These are phyloP conservation scores for Drechslerella coelobrocha DNA, from an alignment of 2,329 filamentous ascomycete genomes.

Conservation along the genomic window DNA sequence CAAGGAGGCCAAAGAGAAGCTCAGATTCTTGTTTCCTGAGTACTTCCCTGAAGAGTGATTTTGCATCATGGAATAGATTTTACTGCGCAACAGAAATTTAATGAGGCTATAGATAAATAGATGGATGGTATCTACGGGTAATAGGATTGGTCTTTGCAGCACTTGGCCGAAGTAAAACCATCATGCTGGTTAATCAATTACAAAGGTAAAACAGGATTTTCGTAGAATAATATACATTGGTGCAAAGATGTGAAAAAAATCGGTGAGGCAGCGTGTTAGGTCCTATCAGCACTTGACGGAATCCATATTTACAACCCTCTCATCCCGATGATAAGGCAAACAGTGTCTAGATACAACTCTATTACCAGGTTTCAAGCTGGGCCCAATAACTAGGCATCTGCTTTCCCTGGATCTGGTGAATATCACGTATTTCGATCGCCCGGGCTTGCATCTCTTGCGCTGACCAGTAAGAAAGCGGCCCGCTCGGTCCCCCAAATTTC, in stretches of 20 bases:
- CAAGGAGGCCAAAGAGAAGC: slow-evolving; percentile 76
- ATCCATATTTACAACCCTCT: neutral
- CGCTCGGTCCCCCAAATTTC: slow-evolving; percentile 2
- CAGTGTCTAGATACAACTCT: too few relatives aligned
- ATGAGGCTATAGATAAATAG: neutral
- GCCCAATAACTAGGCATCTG: neutral
- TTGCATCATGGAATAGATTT: neutral
- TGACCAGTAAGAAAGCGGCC: slow-evolving; percentile 3
- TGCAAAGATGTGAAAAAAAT: neutral
- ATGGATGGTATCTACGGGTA: neutral
- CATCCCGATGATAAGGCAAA: too few relatives aligned
- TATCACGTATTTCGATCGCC: slow-evolving; percentile 7
- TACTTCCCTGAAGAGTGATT: slow-evolving; percentile 63
- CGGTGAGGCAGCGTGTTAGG: neutral
- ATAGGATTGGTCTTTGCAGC: neutral
- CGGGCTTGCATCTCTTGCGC: neutral
- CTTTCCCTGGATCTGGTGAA: neutral
- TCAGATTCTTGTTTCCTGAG: slow-evolving; percentile 86
- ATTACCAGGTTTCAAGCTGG: too few relatives aligned
- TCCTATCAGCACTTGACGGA: slow-evolving; percentile 45
- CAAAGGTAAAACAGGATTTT: neutral
- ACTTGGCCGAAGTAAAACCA: neutral
- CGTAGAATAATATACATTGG: neutral
- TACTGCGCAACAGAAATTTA: too few relatives aligned
- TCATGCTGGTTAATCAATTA: neutral